Percentiles rank a stretch among this genome's conserved stretches.
Conservation (phyloP, 2,329 filamentous ascomycete species). For the Stenocarpella maydis region DNA sequence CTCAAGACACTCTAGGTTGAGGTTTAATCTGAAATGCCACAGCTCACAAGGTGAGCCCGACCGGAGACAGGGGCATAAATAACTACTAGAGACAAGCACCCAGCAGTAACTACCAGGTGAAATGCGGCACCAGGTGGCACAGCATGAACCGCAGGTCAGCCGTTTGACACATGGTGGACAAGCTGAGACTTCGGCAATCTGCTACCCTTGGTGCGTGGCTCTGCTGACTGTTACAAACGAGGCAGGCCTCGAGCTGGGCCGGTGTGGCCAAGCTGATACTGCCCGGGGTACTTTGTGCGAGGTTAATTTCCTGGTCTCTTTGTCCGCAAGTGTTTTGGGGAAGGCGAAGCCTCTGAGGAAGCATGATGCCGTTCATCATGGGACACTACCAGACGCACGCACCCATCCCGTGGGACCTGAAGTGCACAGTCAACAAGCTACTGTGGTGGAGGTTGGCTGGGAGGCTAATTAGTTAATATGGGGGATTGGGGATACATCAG, state of each 20-base stretch:
- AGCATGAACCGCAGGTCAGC: constrained; percentile 7
- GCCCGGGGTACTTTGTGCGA: background rate
- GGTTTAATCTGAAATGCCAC: too few species aligned
- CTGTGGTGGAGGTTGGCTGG: too few species aligned
- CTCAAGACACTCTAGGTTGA: background rate
- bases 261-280: background rate
- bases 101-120: background rate
- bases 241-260: background rate
- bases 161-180: background rate
- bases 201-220: background rate
- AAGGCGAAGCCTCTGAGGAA: background rate
- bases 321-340: background rate
- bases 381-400: background rate
- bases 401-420: background rate
- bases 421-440: background rate
- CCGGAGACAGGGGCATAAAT: too few species aligned
- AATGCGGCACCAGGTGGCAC: background rate
- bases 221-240: background rate
- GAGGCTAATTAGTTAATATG: background rate
- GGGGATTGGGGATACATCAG: background rate
- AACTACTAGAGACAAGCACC: background rate
- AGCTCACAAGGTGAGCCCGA: background rate
- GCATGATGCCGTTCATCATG: background rate
- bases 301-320: constrained; percentile 9
- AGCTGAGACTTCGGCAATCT: background rate